Percentiles rank a stretch among this genome's conserved stretches.
phyloP scores from a whole-genome alignment of 1,139 yeast species.

The Geotrichum macrosporum region DNA sequence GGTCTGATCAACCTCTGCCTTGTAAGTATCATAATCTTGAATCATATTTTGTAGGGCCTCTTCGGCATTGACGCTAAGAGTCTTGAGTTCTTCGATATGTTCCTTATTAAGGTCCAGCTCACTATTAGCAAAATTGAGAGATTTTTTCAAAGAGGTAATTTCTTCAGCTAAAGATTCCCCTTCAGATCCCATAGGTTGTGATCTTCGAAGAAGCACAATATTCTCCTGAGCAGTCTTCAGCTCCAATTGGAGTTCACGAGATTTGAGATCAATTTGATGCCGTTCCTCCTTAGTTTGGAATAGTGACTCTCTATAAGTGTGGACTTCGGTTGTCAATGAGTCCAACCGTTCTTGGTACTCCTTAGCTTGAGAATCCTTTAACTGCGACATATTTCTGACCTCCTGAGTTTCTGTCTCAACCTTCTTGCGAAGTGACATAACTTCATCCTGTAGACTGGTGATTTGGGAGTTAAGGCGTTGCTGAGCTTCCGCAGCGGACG shows the following conservation, averaged over 20 bases:
- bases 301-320: conserved; percentile 43
- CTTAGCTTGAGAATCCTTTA: conserved; percentile 34
- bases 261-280: conserved; percentile 34
- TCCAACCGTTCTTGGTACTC: conserved; percentile 69
- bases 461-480: conserved; percentile 50
- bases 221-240: conserved; percentile 41
- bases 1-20: conserved; percentile 41
- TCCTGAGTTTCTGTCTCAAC: conserved; percentile 47
- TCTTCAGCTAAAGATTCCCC: conserved; percentile 30
- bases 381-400: conserved; percentile 26
- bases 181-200: conserved; percentile 12
- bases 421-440: conserved; percentile 45
- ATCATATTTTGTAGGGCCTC: conserved; percentile 45
- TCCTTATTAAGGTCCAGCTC: conserved; percentile 48
- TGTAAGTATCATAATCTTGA: conserved; percentile 44
- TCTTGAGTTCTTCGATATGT: conserved; percentile 49
- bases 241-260: conserved; percentile 39
- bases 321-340: conserved; percentile 48
- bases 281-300: conserved; percentile 43
- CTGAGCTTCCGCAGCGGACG: conserved; percentile 49
- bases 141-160: conserved; percentile 38
- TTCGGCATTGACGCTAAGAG: conserved; percentile 49
- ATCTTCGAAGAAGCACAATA: conserved; percentile 33
- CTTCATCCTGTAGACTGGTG: conserved; percentile 49
- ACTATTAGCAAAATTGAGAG: conserved; percentile 43